Evolutionary conservation across 2,329 filamentous ascomycete genomes (phyloP).

Genomic region (Mycosphaerella arachidis): DNA sequence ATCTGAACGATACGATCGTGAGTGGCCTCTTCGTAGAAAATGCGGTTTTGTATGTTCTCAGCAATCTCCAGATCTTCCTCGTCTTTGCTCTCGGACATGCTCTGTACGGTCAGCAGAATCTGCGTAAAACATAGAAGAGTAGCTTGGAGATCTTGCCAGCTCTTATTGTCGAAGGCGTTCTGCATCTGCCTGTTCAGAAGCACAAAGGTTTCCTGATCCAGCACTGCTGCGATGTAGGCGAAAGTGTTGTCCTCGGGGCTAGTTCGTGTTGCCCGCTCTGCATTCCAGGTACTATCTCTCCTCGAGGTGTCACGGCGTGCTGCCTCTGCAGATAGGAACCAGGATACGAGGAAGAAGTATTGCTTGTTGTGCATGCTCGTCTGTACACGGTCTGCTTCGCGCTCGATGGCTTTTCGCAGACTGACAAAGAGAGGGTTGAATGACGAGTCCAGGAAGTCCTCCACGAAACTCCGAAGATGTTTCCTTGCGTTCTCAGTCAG

Average conservation of each 20-base stretch:
- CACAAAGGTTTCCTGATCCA: slow-evolving; percentile 94
- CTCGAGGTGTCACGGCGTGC: slow-evolving; percentile 54
- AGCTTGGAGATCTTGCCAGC: slow-evolving; percentile 80
- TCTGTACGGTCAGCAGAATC: slow-evolving; percentile 78
- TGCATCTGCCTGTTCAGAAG: slow-evolving; percentile 80
- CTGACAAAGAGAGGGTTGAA: slow-evolving; percentile 87
- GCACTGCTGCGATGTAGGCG: slow-evolving; percentile 78
- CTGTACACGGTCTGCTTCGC: slow-evolving; percentile 75
- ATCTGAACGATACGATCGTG: slow-evolving; percentile 83
- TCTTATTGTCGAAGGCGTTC: slow-evolving; percentile 71
- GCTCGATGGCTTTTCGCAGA: slow-evolving; percentile 81
- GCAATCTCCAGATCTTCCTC: slow-evolving; percentile 98
- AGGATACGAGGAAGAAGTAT: slow-evolving; percentile 87
- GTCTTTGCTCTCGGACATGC: slow-evolving; percentile 77
- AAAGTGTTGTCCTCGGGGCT: slow-evolving; percentile 65
- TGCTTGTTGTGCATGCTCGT: slow-evolving; percentile 73
- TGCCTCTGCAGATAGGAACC: slow-evolving; percentile 81
- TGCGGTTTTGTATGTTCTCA: slow-evolving; percentile 90
- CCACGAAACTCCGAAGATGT: slow-evolving; percentile 75
- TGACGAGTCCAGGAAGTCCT: slow-evolving; percentile 88
- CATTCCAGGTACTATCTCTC: slow-evolving; percentile 40
- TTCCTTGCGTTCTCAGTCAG: slow-evolving; percentile 70
- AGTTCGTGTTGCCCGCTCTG: slow-evolving; percentile 33
- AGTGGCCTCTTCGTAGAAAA: slow-evolving; percentile 97
- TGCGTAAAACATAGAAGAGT: slow-evolving; percentile 94